These are phyloP conservation scores for Starmera dryadoides DNA, from an alignment of 805 yeast species.

Conservation along the genomic window DNA sequence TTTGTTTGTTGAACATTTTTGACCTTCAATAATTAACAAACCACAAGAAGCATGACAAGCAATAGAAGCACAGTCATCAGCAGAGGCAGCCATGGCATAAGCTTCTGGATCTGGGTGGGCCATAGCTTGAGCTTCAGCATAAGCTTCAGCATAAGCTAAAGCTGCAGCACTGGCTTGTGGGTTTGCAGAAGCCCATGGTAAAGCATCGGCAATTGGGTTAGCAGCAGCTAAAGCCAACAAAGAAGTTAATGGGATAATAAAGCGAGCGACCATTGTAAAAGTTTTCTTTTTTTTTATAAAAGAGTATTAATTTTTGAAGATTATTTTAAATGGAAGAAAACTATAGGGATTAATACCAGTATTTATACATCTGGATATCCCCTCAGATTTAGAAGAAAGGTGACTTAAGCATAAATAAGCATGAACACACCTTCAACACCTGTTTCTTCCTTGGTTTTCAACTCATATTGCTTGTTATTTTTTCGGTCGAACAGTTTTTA, in stretches of 20 bases:
- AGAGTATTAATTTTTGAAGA: too few relatives aligned
- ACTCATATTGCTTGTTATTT: too few relatives aligned
- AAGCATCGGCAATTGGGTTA: constrained; percentile 1
- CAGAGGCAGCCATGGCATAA: constrained; percentile 13
- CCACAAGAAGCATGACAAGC: constrained; percentile 24
- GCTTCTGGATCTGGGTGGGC: constrained; percentile 11
- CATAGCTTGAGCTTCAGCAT: constrained; percentile 3
- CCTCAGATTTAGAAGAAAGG: too few relatives aligned
- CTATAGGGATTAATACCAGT: too few relatives aligned
- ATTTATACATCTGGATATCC: too few relatives aligned
- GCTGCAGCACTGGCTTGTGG: constrained; percentile 2
- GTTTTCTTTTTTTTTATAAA: too few relatives aligned
- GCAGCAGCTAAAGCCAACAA: background rate
- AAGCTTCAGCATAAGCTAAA: constrained; percentile 2
- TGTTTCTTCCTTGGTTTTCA: too few relatives aligned
- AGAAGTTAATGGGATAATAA: background rate
- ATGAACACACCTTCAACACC: too few relatives aligned
- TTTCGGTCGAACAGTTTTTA: too few relatives aligned
- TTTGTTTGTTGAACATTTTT: constrained; percentile 17
- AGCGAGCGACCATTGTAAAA: background rate
- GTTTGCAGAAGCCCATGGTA: constrained; percentile 2
- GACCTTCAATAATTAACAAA: constrained; percentile 21
- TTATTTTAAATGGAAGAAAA: too few relatives aligned
- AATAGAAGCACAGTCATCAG: constrained; percentile 14
- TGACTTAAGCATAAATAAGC: too few relatives aligned